phyloP scores from a whole-genome alignment of 2,329 filamentous ascomycete genomes.

The Alternaria tenuissima region DNA sequence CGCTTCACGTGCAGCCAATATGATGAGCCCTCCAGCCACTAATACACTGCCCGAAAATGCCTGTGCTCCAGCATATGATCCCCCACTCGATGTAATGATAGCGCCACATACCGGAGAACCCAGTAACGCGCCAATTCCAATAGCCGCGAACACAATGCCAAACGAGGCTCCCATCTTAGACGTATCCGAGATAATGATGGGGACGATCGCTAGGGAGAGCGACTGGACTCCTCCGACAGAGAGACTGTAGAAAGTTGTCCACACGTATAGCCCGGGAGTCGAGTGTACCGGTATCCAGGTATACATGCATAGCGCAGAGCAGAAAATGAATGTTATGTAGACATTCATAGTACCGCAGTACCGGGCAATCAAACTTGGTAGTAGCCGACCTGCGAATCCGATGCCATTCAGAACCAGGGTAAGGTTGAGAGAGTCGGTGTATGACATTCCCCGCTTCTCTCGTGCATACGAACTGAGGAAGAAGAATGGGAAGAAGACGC shows the following conservation, averaged over 20 bases:
- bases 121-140: not conserved
- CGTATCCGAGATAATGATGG: not conserved
- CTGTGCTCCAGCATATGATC: not conserved
- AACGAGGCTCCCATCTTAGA: not conserved
- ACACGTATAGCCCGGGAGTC: not conserved
- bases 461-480: not conserved
- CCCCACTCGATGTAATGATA: not conserved
- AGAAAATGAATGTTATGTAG: not conserved
- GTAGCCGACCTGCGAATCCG: not conserved
- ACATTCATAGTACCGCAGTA: slow-evolving; percentile 1
- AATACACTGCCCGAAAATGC: not conserved
- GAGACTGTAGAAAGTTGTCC: not conserved
- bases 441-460: not conserved
- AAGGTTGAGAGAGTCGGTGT: not conserved
- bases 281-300: not conserved
- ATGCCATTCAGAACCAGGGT: not conserved
- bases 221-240: not conserved
- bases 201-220: not conserved
- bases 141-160: not conserved
- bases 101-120: not conserved
- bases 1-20: slow-evolving; percentile 1
- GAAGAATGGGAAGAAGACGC: not conserved
- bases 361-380: not conserved
- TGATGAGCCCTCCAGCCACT: not conserved
- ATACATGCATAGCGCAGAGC: not conserved